Evolutionary conservation across 208 protist genomes (phyloP).

Genomic region (Acanthamoeba sp.): DNA sequence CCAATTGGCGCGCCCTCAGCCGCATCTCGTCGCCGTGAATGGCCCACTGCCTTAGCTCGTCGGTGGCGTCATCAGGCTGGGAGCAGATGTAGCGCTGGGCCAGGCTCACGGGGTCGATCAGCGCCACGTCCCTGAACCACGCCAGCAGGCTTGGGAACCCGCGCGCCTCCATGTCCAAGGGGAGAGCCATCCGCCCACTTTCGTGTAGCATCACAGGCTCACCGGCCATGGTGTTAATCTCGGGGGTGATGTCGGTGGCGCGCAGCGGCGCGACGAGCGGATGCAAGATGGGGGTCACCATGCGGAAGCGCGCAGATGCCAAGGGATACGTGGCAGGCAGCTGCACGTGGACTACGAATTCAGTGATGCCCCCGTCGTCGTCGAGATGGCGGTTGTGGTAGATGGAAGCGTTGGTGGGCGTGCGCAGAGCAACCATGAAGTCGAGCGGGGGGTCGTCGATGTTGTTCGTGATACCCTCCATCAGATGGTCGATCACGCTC

Average conservation of each 20-base stretch:
- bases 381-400: not conserved
- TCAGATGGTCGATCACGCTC: not conserved
- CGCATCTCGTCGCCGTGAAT: not conserved
- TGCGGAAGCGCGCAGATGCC: not conserved
- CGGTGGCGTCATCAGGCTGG: not conserved
- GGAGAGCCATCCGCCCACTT: not conserved
- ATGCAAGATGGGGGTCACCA: constrained; percentile 18
- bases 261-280: not conserved
- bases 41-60: not conserved
- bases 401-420: not conserved
- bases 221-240: not conserved
- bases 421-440: not conserved
- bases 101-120: not conserved
- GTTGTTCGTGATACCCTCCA: not conserved
- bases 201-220: no score
- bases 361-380: not conserved
- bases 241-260: not conserved
- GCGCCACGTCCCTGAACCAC: not conserved
- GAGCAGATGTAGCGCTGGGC: not conserved
- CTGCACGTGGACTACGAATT: not conserved
- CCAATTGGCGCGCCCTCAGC: not conserved
- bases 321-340: not conserved
- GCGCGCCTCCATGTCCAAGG: not conserved
- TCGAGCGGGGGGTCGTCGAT: constrained; percentile 3
- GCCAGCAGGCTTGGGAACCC: not conserved